Conservation (phyloP, 2,329 filamentous ascomycete species). For the Calonectria naviculata region DNA sequence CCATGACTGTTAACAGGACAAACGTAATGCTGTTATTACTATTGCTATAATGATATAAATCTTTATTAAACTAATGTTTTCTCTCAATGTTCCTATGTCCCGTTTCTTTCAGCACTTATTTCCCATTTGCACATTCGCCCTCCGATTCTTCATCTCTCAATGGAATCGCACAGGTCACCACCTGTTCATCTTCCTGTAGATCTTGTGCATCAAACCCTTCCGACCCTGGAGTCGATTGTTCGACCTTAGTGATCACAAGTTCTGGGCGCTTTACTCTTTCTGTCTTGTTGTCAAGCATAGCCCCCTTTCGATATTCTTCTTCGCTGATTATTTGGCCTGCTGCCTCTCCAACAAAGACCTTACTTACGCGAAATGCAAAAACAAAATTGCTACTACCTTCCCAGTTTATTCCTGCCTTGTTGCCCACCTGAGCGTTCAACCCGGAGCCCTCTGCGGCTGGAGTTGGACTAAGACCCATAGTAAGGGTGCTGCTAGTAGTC, state of each 20-base stretch:
- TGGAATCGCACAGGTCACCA: background rate
- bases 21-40: too few relatives aligned
- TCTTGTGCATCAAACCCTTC: conserved; percentile 15
- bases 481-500: background rate
- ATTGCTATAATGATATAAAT: background rate
- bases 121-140: background rate
- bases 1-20: too few relatives aligned
- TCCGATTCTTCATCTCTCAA: background rate
- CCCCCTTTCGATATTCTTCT: conserved; percentile 3
- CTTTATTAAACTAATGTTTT: too few relatives aligned
- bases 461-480: background rate
- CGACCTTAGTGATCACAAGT: background rate
- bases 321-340: background rate
- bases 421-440: background rate
- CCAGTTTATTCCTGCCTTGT: background rate
- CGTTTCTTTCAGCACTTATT: too few relatives aligned
- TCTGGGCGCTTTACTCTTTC: background rate
- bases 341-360: background rate
- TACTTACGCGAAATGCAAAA: conserved; percentile 23
- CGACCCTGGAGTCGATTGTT: background rate
- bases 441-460: background rate
- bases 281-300: background rate
- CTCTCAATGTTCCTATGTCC: conserved; percentile 11
- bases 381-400: conserved; percentile 22
- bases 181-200: conserved; percentile 7